phyloP scores from a whole-genome alignment of 192 early-diverging fungal genomes.

The Phlyctochytrium arcticum region DNA sequence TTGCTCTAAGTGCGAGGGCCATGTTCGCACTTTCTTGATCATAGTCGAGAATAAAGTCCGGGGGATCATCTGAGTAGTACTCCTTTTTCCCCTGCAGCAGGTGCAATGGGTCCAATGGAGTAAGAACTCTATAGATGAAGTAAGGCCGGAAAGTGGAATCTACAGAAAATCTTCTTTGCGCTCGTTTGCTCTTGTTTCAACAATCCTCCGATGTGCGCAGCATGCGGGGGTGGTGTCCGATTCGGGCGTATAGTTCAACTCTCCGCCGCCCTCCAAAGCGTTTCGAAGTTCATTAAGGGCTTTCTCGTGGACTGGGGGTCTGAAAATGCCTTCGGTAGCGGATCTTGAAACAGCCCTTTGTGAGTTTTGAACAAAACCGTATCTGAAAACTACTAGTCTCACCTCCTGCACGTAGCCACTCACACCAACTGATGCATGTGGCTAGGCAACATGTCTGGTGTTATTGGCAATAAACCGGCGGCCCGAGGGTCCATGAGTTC shows the following conservation, averaged over 20 bases:
- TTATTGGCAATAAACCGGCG: neutral
- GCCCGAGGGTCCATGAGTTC: neutral
- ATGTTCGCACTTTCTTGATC: no score
- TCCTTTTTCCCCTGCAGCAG: no score
- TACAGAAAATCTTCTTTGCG: no score
- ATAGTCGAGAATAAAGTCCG: no score
- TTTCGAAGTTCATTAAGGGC: neutral
- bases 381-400: no score
- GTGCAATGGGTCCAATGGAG: no score
- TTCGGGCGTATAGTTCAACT: neutral
- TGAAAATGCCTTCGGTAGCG: neutral
- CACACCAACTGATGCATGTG: neutral
- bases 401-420: neutral
- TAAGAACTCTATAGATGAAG: no score
- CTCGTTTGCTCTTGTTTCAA: no score
- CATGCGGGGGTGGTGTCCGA: neutral
- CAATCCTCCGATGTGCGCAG: constrained; percentile 46
- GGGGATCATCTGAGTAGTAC: no score
- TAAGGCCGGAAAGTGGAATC: no score
- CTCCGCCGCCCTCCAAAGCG: neutral
- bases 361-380: neutral
- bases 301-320: neutral
- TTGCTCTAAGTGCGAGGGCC: no score
- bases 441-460: neutral
- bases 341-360: neutral